These are phyloP conservation scores for Cercospora berteroae DNA, from an alignment of 2,329 filamentous ascomycete species.

Conservation along the genomic window DNA sequence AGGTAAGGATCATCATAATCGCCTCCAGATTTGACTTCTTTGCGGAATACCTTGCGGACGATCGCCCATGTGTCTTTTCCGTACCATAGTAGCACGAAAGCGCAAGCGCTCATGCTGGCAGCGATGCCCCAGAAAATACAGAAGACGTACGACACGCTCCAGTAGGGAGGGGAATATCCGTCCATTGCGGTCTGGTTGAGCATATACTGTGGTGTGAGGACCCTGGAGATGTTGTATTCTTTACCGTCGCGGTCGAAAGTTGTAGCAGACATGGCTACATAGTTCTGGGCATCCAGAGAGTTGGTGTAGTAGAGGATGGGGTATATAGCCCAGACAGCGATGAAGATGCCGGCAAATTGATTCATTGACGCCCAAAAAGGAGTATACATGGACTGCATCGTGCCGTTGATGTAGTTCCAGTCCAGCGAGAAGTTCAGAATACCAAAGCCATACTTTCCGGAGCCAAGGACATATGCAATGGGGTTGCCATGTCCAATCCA, in stretches of 20 bases:
- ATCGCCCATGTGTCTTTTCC: constrained; percentile 24
- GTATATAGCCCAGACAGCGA: constrained; percentile 47
- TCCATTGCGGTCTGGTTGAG: constrained; percentile 23
- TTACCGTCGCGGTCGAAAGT: constrained; percentile 84
- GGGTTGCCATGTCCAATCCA: constrained; percentile 38
- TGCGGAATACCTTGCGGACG: constrained; percentile 24
- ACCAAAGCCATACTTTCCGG: constrained; percentile 36
- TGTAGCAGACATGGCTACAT: constrained; percentile 47
- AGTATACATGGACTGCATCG: constrained; percentile 15
- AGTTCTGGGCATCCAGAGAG: constrained; percentile 79
- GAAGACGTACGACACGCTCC: constrained; percentile 34
- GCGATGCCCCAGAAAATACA: constrained; percentile 34
- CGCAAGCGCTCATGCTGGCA: constrained; percentile 35
- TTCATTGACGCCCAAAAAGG: constrained; percentile 43
- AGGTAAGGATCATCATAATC: constrained; percentile 37
- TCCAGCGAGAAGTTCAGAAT: constrained; percentile 35
- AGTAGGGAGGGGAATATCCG: constrained; percentile 27
- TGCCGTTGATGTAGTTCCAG: constrained; percentile 28
- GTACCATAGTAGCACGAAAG: constrained; percentile 35
- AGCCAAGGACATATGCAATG: constrained; percentile 37
- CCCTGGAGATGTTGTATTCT: constrained; percentile 75
- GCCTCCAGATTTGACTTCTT: constrained; percentile 15
- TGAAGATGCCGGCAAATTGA: constrained; percentile 57
- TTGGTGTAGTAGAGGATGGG: constrained; percentile 74
- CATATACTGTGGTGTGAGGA: constrained; percentile 66